phyloP scores from a whole-genome alignment of 106 monocot genomes.

The Dioscorea dumetorum region DNA sequence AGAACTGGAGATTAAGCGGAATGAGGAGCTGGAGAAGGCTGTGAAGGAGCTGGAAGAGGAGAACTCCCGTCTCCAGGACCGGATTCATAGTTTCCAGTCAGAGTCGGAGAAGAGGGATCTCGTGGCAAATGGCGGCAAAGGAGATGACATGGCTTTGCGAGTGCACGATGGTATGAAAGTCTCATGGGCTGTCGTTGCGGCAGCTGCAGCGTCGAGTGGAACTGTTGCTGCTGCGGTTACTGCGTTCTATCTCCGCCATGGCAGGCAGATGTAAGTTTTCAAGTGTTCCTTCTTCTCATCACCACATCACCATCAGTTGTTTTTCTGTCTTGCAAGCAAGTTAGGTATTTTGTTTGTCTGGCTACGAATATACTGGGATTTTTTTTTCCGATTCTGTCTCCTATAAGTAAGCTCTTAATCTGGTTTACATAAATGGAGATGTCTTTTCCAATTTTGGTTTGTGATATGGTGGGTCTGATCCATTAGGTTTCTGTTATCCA shows the following conservation, averaged over 20 bases:
- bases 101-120: conserved; percentile 5
- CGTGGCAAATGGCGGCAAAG: neutral
- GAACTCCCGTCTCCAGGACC: conserved; percentile 1
- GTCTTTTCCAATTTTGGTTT: neutral
- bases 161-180: neutral
- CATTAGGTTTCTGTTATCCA: neutral
- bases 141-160: neutral
- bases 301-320: neutral
- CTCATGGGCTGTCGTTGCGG: conserved; percentile 8
- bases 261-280: conserved; percentile 12
- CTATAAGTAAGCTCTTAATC: neutral
- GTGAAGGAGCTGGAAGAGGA: conserved; percentile 18
- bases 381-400: neutral
- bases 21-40: conserved; percentile 7
- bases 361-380: neutral
- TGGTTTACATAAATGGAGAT: neutral
- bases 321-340: neutral
- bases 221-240: conserved; percentile 12
- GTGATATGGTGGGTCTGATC: neutral
- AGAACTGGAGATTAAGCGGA: conserved; percentile 5
- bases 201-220: conserved; percentile 10
- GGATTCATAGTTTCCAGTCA: too few species aligned
- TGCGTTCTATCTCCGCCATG: conserved; percentile 9
- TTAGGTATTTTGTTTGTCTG: neutral
- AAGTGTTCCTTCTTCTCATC: neutral